Base-by-base conservation (phyloP, 805 yeast species). In the baker's yeast (Saccharomyces cerevisiae) region DNA sequence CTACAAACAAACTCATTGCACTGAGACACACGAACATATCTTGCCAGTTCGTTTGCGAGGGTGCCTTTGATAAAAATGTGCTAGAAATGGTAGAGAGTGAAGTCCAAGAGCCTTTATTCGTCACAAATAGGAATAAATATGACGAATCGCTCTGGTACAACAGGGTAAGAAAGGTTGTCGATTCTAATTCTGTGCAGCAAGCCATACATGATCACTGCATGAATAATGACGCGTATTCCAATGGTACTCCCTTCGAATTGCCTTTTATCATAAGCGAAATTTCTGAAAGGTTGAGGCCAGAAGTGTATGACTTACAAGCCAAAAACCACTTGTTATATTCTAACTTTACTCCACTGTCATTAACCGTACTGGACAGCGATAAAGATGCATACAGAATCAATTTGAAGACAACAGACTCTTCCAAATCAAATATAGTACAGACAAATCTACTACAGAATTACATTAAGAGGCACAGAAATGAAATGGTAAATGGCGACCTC, bases 1-100 rank as follows among this genome's bases (percentile, higher is more conserved):
- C 63, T 9, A 67, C 74, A 51, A 73, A 79, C 59, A 70, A 73
- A 46, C 62, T 75, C 26, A 56, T 73, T 2, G 55, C 70, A 2
- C 36, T 59, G 2, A 53, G 53, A 48, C 54, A 61, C 14, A 59
- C 60, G 1, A 28, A 47, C 4, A 26, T 65, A 0, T 41, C 50
- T 17, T 69, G 72, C 53, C 41, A 55, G 0, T 59, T 65, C 27
- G 47, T 64, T 2, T 60, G 59, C 27, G 58, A 58, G 11, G 55
- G 57, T 5, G 59, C 56, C 5, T 62, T 65, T 47, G 59, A 62
- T 22, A 21, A 46, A 2, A 56, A 57, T 0, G 27, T 47, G 3
- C 46, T 67, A 26, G 41, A 52, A 27, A 41, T 46, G 2, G 49
- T 61, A 11, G 71, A 67, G 51, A 24, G 27, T 4, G 61, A 60